Conservation (phyloP, 768 basidiomycete species). For the Lentinula lateritia region DNA sequence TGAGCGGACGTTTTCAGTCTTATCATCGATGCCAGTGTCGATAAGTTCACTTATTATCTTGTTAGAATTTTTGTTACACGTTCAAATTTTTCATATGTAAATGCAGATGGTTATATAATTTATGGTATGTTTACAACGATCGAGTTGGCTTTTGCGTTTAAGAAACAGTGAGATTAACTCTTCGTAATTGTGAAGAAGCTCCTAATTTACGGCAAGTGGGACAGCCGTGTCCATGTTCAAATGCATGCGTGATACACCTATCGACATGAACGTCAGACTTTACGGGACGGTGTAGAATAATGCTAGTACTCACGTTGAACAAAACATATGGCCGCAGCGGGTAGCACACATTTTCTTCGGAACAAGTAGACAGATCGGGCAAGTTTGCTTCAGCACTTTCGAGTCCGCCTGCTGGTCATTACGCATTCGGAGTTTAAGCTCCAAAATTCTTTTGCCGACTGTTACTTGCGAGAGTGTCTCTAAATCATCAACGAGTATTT, state of each 20-base stretch:
- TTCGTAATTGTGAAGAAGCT: background rate
- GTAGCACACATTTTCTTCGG: conserved; percentile 19
- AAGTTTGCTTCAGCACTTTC: conserved; percentile 13
- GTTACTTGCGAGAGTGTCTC: conserved; percentile 1
- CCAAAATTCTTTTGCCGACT: background rate
- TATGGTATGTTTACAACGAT: no score
- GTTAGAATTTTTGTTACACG: no score
- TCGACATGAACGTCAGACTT: background rate
- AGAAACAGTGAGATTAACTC: background rate
- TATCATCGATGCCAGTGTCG: no score
- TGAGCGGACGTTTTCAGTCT: no score
- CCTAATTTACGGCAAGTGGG: background rate
- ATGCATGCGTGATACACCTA: background rate
- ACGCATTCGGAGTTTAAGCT: background rate
- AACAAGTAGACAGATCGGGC: conserved; percentile 23
- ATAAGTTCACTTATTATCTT: no score
- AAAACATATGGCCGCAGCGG: conserved; percentile 27
- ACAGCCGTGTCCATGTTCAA: background rate
- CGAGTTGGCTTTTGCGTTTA: background rate
- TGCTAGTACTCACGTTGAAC: conserved; percentile 21
- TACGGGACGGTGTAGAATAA: background rate
- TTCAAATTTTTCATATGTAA: no score
- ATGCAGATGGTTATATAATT: no score
- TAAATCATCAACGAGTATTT: conserved; percentile 5
- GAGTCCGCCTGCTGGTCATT: no score